These are phyloP conservation scores for Colletotrichum chlorophyti DNA, from an alignment of 2,329 filamentous ascomycete genomes.

Conservation along the genomic window DNA sequence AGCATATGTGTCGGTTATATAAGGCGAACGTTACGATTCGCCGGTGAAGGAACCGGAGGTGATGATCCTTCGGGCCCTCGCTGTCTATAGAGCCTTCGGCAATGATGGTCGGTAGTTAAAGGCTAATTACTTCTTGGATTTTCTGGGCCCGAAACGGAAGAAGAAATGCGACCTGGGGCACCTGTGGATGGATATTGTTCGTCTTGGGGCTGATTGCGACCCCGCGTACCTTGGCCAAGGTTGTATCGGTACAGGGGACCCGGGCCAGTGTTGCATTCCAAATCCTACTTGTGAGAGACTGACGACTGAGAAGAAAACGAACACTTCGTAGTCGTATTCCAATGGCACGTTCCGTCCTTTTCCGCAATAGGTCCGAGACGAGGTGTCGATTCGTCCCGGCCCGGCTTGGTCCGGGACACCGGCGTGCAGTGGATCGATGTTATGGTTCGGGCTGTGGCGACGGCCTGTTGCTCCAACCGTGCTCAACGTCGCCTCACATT, in stretches of 20 bases:
- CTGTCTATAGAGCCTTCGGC: neutral
- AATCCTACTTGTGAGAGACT: neutral
- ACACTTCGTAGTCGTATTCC: neutral
- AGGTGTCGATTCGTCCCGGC: neutral
- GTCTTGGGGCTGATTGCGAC: neutral
- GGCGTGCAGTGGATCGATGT: too few species aligned
- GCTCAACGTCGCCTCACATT: too few species aligned
- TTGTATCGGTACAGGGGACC: neutral
- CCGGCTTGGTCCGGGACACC: too few species aligned
- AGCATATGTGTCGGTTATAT: neutral
- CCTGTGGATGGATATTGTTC: too few species aligned
- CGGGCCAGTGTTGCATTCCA: neutral
- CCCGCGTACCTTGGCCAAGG: neutral
- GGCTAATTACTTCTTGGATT: neutral
- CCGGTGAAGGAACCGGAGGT: neutral
- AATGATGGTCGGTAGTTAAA: conserved; percentile 5
- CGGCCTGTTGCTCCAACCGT: too few species aligned
- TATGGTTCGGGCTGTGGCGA: too few species aligned
- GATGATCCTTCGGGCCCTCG: neutral
- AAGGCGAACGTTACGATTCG: neutral
- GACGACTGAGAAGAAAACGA: neutral
- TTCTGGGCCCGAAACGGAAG: neutral
- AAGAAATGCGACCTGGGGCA: neutral
- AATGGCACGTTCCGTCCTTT: too few species aligned
- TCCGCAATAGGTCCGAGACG: neutral